Base-by-base conservation (phyloP, 257 asterid species). In the Nicotiana tomentosiformis region DNA sequence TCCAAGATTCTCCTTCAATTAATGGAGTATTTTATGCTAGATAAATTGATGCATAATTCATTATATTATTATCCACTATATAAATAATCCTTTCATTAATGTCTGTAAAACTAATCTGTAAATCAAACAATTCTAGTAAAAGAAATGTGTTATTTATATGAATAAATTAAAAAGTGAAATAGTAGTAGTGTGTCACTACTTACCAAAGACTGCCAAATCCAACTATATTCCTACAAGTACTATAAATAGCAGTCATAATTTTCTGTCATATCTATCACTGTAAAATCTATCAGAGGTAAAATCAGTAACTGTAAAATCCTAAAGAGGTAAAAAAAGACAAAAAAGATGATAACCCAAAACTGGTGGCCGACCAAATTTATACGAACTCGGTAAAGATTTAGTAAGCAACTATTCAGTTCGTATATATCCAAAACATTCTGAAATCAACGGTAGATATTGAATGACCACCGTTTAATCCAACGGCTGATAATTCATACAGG, bases 341-440 rank as follows among this genome's bases (percentile, higher is more conserved):
- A 23, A 23, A n/a, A 5, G 23, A 70, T 10, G 1, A 10, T 4
- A 10, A 61, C 35, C 5, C 46, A 58, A 58, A 35, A 78, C 37
- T 2, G 76, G 70, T 39, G 32, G 82, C 61, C 82, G 83, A 79
- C 83, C 76, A 62, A 79, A 60, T 58, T 23, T 20, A 79, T 43
- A 65, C 30, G 23, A 74, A 49, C n/a, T 23, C 0, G 14, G 79
- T 74, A 74, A 53, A 49, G 32, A 23, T 3, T 14, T 23, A 23
- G 10, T 23, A 74, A 14, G 10, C 3, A 12, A 53, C 58, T 53
- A 6, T 17, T 18, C 64, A 58, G 23, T 58, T 23, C 7, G 16
- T 49, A 74, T 49, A 74, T 74, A 74, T 74, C 80, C 43, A 3
- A 74, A 72, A 74, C 61, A 49, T 49, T 74, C 62, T 49, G 2